These are phyloP conservation scores for Pythium pyrilobum DNA, from an alignment of 352 stramenopile species.

Conservation along the genomic window DNA sequence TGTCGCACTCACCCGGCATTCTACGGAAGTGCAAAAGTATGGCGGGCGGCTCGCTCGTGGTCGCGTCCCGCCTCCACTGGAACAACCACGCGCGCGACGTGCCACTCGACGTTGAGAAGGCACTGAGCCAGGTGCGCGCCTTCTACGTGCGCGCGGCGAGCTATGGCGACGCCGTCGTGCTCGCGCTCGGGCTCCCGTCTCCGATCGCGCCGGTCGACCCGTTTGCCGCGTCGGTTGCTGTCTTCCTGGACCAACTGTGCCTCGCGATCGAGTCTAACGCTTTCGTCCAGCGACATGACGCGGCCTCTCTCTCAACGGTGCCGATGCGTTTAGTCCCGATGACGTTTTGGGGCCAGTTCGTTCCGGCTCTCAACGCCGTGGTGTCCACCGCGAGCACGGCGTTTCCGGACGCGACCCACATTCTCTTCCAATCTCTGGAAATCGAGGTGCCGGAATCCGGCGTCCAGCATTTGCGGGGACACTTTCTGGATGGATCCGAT, in stretches of 20 bases:
- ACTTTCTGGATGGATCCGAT: constrained; percentile 64
- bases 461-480: constrained; percentile 51
- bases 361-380: constrained; percentile 94
- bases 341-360: constrained; percentile 93
- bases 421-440: constrained; percentile 92
- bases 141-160: constrained; percentile 46
- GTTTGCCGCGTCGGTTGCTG: constrained; percentile 38
- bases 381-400: constrained; percentile 57
- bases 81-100: constrained; percentile 46
- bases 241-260: constrained; percentile 36
- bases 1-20: no score
- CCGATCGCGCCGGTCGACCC: constrained; percentile 10
- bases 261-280: constrained; percentile 9
- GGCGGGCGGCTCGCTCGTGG: constrained; percentile 21
- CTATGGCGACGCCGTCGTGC: constrained; percentile 46
- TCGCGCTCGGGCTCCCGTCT: constrained; percentile 47
- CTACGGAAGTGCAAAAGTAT: neutral
- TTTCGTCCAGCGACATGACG: neutral
- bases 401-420: constrained; percentile 41
- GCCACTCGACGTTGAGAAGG: constrained; percentile 36
- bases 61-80: constrained; percentile 68
- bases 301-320: neutral
- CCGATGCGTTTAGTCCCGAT: constrained; percentile 84
- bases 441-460: constrained; percentile 49
- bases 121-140: constrained; percentile 36